phyloP scores from a whole-genome alignment of 2,329 filamentous ascomycete species.

The Endocalyx cinctus region DNA sequence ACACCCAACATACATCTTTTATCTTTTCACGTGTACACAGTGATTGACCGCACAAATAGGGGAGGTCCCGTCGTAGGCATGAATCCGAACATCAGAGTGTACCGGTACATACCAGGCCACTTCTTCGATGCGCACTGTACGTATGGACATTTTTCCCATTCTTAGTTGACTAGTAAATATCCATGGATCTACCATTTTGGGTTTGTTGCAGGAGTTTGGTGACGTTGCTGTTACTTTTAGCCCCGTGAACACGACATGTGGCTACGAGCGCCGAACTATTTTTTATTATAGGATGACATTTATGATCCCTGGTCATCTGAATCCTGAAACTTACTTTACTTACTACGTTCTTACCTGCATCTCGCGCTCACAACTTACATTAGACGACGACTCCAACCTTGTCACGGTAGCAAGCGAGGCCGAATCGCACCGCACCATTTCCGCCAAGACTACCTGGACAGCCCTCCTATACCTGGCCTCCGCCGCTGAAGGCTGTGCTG shows the following conservation, averaged over 20 bases:
- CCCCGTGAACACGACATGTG: too few relatives aligned
- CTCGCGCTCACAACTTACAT: too few relatives aligned
- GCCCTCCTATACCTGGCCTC: slow-evolving; percentile 83
- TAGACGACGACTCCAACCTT: slow-evolving; percentile 83
- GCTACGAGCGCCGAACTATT: too few relatives aligned
- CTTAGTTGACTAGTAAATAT: not conserved
- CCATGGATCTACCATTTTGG: not conserved
- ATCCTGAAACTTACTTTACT: too few relatives aligned
- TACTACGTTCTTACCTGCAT: too few relatives aligned
- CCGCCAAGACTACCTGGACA: slow-evolving; percentile 82
- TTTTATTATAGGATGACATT: too few relatives aligned
- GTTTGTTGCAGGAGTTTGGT: not conserved
- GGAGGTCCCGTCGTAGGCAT: slow-evolving; percentile 79
- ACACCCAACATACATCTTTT: slow-evolving; percentile 1
- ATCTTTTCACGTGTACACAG: slow-evolving; percentile 7
- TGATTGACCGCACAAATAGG: too few relatives aligned
- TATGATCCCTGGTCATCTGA: too few relatives aligned
- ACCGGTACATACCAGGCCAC: slow-evolving; percentile 79
- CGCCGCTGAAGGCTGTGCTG: slow-evolving; percentile 66
- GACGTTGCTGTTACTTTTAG: too few relatives aligned
- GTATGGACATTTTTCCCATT: slow-evolving; percentile 28
- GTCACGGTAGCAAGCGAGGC: slow-evolving; percentile 49
- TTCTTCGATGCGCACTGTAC: slow-evolving; percentile 91
- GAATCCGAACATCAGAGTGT: slow-evolving; percentile 84
- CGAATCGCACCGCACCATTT: slow-evolving; percentile 29